Evolutionary conservation across 108 stramenopile genomes (phyloP), one percentile per base, ranked within the genome.

Genomic region (Discostella pseudostelligera): DNA sequence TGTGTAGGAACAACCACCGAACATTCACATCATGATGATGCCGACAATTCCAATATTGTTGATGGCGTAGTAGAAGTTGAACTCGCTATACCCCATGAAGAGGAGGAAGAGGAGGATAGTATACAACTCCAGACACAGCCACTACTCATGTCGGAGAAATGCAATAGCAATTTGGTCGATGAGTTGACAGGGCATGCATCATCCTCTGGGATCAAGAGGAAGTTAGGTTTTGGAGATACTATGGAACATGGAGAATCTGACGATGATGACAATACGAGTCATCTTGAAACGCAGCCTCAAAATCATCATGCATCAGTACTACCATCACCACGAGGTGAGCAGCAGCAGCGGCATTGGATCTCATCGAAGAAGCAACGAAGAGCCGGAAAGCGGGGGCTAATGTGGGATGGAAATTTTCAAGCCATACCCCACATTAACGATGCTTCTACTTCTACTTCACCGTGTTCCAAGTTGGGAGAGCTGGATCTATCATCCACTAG

Each of bases 401-500:
- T 69, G 62, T 62, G 60, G 62, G 60, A 68, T 57, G 67, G 60
- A 35, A 14, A 26, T 2, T 37, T 56, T 40, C 29, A 20, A 35
- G 20, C 40, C 2, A 51, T 87, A 10, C 75, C 83, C 12, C 79
- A 76, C 44, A 22, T 81, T 8, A 35, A 63, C 22, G 56, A 79
- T 17, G 58, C 76, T 3, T 46, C 59, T 16, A 59, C 65, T 61
- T 47, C 54, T n/a, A 32, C 3, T 32, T 32, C 12, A 13, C 19
- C 21, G 24, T 45, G 74, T 43, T 64, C 69, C 12, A 79, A 74
- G 25, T 25, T 87, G 21, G 44, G 74, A 13, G 70, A 81, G 12
- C 19, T 87, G 45, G 81, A 83, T 63, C 68, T 87, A 58, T 58
- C 29, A 10, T 74, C 83, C 2, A 39, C 67, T 10, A 48, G 39